phyloP scores from a whole-genome alignment of 129 eudicot species.

The Rutidosis leptorrhynchoides region DNA sequence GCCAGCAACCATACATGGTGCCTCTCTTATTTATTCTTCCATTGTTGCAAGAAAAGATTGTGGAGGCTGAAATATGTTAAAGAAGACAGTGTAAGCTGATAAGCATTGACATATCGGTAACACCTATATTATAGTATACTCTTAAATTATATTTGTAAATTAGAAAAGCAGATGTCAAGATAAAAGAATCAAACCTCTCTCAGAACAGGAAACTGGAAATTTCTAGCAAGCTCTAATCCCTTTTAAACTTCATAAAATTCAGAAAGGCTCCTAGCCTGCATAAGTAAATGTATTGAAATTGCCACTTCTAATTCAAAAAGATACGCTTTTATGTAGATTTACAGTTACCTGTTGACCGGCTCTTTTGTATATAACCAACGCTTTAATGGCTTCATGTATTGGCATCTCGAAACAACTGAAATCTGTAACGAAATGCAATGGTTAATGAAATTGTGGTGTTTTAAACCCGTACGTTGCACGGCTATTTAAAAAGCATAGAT shows the following conservation, averaged over 20 bases:
- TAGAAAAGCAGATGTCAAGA: not conserved
- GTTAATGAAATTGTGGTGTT: no score
- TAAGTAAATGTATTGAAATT: not conserved
- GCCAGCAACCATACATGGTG: conserved; percentile 71
- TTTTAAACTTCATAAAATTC: conserved; percentile 85
- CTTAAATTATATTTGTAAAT: not conserved
- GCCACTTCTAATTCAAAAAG: not conserved
- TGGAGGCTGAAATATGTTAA: conserved; percentile 73
- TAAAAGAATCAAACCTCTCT: conserved; percentile 67
- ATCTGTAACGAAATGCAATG: no score
- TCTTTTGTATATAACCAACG: conserved; percentile 81
- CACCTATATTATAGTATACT: conserved; percentile 3
- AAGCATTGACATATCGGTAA: not conserved
- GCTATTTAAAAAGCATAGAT: no score
- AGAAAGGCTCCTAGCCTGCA: conserved; percentile 65
- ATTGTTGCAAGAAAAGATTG: conserved; percentile 92
- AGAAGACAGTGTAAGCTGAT: not conserved
- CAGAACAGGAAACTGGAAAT: conserved; percentile 82
- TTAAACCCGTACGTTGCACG: no score
- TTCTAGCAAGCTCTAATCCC: conserved; percentile 89
- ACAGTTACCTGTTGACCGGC: conserved; percentile 88
- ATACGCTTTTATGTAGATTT: not conserved
- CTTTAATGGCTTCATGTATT: no score
- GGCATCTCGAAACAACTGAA: conserved; percentile 99
- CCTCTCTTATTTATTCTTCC: conserved; percentile 97